Conservation (phyloP, 805 yeast genomes). For the Brettanomyces naardenensis region DNA sequence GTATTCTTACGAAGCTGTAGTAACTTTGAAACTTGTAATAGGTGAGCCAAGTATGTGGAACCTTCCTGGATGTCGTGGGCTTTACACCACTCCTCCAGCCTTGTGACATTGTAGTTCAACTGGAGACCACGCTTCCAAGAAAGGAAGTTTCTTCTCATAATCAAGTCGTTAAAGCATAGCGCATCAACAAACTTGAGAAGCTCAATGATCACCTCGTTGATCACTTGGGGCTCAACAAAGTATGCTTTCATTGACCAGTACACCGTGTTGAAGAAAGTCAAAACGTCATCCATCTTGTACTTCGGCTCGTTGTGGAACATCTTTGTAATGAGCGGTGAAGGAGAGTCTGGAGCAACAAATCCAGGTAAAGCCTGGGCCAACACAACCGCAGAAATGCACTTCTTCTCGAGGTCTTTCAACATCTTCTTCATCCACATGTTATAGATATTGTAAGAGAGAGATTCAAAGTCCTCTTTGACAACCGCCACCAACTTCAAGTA, state of each 20-base stretch:
- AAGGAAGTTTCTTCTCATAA: slow-evolving; percentile 88
- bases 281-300: slow-evolving; percentile 89
- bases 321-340: slow-evolving; percentile 68
- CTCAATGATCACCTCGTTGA: slow-evolving; percentile 78
- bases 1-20: slow-evolving; percentile 88
- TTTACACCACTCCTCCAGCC: slow-evolving; percentile 98
- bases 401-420: slow-evolving; percentile 83
- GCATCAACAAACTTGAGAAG: slow-evolving; percentile 84
- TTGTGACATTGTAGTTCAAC: slow-evolving; percentile 90
- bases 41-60: slow-evolving; percentile 71
- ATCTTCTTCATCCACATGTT: slow-evolving; percentile 96
- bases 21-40: slow-evolving; percentile 88
- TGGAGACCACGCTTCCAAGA: slow-evolving; percentile 98
- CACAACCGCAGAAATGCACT: slow-evolving; percentile 91
- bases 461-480: slow-evolving; percentile 89
- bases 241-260: slow-evolving; percentile 91
- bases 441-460: slow-evolving; percentile 86
- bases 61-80: slow-evolving; percentile 88
- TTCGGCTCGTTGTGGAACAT: slow-evolving; percentile 65
- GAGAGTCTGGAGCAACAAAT: slow-evolving; percentile 76
- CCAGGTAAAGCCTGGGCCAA: slow-evolving; percentile 95
- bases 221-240: slow-evolving; percentile 76
- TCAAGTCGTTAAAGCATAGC: slow-evolving; percentile 87
- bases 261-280: slow-evolving; percentile 81
- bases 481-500: slow-evolving; percentile 83